phyloP scores from a whole-genome alignment of 2,329 filamentous ascomycete species.

The Fusarium zealandicum region DNA sequence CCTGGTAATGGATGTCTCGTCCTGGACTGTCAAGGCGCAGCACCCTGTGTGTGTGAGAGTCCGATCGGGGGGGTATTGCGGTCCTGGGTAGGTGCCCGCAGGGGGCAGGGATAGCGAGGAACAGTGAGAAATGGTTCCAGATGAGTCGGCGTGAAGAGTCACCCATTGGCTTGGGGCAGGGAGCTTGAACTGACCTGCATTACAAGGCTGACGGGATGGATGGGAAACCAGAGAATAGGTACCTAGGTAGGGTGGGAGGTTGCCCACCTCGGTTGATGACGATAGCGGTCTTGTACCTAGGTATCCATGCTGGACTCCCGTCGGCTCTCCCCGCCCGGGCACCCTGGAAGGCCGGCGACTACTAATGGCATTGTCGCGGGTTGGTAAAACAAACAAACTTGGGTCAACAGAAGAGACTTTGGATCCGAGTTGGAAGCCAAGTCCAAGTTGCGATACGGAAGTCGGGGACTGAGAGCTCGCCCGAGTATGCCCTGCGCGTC shows the following conservation, averaged over 20 bases:
- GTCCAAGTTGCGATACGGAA: background rate
- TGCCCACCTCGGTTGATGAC: constrained; percentile 16
- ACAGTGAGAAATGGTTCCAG: constrained; percentile 30
- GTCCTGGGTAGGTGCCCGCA: too few species aligned
- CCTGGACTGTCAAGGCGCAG: constrained; percentile 40
- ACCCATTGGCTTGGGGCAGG: constrained; percentile 36
- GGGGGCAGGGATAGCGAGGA: constrained; percentile 21
- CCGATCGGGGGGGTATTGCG: too few species aligned
- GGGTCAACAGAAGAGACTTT: background rate
- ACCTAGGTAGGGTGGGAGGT: constrained; percentile 2
- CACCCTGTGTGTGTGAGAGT: constrained; percentile 36
- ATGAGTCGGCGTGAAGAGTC: constrained; percentile 41
- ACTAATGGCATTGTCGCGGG: constrained; percentile 3
- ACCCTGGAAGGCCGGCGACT: constrained; percentile 8
- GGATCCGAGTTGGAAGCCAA: background rate
- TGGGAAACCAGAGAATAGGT: background rate
- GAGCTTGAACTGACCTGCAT: constrained; percentile 39
- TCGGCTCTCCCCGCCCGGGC: too few species aligned
- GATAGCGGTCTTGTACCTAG: constrained; percentile 16
- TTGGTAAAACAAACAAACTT: constrained; percentile 2
- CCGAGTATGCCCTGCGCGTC: constrained; percentile 1
- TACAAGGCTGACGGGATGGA: constrained; percentile 38
- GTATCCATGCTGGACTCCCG: background rate
- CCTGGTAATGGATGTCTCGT: constrained; percentile 21
- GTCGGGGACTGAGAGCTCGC: background rate